phyloP scores from a whole-genome alignment of 2,329 filamentous ascomycete genomes.

The Didymella arachidicola region DNA sequence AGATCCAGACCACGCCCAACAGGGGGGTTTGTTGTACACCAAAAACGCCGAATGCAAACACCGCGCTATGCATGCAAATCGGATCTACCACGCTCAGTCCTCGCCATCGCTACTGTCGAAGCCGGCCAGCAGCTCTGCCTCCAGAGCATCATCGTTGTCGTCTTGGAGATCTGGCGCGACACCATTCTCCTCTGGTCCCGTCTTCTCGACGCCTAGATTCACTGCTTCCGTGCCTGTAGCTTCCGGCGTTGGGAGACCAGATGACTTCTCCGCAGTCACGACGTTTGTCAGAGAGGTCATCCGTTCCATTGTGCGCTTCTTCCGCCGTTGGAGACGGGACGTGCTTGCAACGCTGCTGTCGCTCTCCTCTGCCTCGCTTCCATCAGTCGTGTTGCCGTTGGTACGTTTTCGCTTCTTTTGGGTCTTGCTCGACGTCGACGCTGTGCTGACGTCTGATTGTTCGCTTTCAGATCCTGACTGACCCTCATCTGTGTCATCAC shows the following conservation, averaged over 20 bases:
- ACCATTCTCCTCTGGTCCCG: conserved; percentile 44
- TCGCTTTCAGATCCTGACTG: conserved; percentile 47
- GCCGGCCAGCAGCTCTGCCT: conserved; percentile 55
- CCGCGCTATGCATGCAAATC: conserved; percentile 49
- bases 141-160: conserved; percentile 63
- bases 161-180: conserved; percentile 52
- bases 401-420: conserved; percentile 49
- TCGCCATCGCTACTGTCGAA: conserved; percentile 37
- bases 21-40: conserved; percentile 14
- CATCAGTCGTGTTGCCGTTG: conserved; percentile 39
- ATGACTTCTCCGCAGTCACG: conserved; percentile 49
- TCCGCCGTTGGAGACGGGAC: conserved; percentile 56
- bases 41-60: conserved; percentile 44
- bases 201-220: conserved; percentile 55
- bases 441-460: conserved; percentile 41
- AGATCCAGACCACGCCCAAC: conserved; percentile 16
- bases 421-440: conserved; percentile 32
- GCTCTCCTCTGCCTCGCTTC: conserved; percentile 53
- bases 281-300: conserved; percentile 58
- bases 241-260: conserved; percentile 52
- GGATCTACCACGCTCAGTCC: conserved; percentile 20
- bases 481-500: conserved; percentile 47
- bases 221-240: conserved; percentile 44
- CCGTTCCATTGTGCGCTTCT: conserved; percentile 57
- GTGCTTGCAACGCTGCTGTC: conserved; percentile 48